Base-by-base conservation (phyloP, 306 rosid species). In the Medicago ruthenica region DNA sequence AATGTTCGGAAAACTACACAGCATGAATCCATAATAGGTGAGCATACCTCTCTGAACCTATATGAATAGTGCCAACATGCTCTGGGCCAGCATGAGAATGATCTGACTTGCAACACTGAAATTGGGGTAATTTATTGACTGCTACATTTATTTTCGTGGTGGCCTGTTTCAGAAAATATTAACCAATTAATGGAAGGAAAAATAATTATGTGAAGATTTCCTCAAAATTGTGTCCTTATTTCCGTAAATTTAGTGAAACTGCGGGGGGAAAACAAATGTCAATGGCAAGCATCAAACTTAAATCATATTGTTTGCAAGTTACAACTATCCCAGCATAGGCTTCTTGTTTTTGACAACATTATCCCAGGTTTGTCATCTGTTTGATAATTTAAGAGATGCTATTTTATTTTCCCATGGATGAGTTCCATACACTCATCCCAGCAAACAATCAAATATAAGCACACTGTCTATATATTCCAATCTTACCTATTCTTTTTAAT, bases 91-190 rank as follows among this genome's bases (percentile, higher is more conserved):
- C 83, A 36, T 85, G 78, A 65, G 90, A 88, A 79, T 84, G 83
- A 59, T 84, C 48, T 66, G 75, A 53, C 69, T 90, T 87, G 83
- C 96, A 95, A 79, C 96, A 81, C 34, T 54, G 58, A 78, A 95
- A 95, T 69, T 90, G 86, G 75, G 99, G 99, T 82, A 92, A 68
- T 57, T 76, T 89, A 79, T 95, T 93, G 75, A 89, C 97, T 8
- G 97, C 99, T 54, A 95, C 67, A 67, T 95, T 95, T 76, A 95
- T 89, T 86, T 95, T 95, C 24, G 99, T 95, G 14, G 97, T 92
- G 71, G 85, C 96, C 99, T 95, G 88, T 80, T 82, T 86, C 67
- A 75, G 58, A 73, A 79, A 82, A 87, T 77, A 71, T 36, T 62
- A 74, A 67, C 80, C 77, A 69, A 50, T 37, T 79, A 65, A 71